Evolutionary conservation across 331 rosid genomes (phyloP).

Genomic region (Pyracantha coccinea): DNA sequence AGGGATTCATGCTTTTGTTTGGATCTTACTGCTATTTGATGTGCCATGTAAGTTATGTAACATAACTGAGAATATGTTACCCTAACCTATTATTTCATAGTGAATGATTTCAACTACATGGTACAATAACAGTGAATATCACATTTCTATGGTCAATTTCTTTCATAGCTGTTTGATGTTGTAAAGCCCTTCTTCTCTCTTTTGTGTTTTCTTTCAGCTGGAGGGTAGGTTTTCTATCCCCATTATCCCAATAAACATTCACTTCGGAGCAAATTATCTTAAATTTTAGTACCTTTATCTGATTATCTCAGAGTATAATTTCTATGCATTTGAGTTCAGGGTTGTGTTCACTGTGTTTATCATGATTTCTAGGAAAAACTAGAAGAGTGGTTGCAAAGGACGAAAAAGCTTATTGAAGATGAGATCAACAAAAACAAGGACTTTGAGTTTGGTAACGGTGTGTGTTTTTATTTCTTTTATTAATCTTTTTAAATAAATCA

Average conservation of each 20-base stretch:
- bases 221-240: not conserved
- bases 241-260: not conserved
- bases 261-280: not conserved
- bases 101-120: not conserved
- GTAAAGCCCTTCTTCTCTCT: not conserved
- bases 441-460: slow-evolving; percentile 49
- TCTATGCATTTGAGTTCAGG: not conserved
- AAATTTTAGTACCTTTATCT: not conserved
- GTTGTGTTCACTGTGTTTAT: slow-evolving; percentile 13
- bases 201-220: not conserved
- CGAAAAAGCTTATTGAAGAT: slow-evolving; percentile 51
- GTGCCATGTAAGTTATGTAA: not conserved
- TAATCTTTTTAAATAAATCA: not conserved
- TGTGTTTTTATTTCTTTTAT: slow-evolving; percentile 18
- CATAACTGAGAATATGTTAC: not conserved
- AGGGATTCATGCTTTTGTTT: not conserved
- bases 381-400: slow-evolving; percentile 77
- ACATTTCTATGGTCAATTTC: not conserved
- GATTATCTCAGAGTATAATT: not conserved
- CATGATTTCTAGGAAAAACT: slow-evolving; percentile 64
- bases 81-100: not conserved
- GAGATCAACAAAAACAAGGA: slow-evolving; percentile 40
- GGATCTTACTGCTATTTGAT: not conserved
- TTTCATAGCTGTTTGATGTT: not conserved
- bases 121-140: not conserved